phyloP scores from a whole-genome alignment of 306 rosid species.

The Calophaca sinica region DNA sequence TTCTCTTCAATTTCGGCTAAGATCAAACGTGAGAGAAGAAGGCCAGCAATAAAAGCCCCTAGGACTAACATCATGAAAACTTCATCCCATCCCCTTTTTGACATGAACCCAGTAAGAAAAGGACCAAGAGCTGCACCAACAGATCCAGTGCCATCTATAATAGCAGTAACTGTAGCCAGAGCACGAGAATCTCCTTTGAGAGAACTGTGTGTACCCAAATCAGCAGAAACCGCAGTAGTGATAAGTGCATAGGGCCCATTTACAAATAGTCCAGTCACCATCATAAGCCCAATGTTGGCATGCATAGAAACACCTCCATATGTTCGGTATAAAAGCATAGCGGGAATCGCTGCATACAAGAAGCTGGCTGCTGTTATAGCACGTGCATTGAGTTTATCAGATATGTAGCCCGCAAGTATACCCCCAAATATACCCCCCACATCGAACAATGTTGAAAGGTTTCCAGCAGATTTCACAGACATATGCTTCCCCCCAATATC shows the following conservation, averaged over 20 bases:
- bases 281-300: conserved; percentile 74
- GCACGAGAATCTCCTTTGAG: conserved; percentile 85
- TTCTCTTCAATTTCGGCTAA: conserved; percentile 66
- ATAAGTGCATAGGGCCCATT: conserved; percentile 92
- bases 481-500: conserved; percentile 77
- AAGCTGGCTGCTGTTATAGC: conserved; percentile 82
- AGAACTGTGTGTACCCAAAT: conserved; percentile 82
- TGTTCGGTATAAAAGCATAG: conserved; percentile 63
- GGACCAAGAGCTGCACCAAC: conserved; percentile 91
- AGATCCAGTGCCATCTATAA: conserved; percentile 90
- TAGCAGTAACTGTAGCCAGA: conserved; percentile 84
- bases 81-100: conserved; percentile 72
- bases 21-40: conserved; percentile 70
- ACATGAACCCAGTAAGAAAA: conserved; percentile 81
- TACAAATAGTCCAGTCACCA: conserved; percentile 75
- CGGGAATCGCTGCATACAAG: conserved; percentile 78
- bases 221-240: conserved; percentile 91
- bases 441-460: conserved; percentile 82
- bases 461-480: conserved; percentile 84
- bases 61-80: conserved; percentile 69
- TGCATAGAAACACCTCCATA: conserved; percentile 66
- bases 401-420: conserved; percentile 82
- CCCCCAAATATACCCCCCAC: conserved; percentile 90
- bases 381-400: conserved; percentile 81
- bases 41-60: conserved; percentile 79